Percentiles rank a stretch among this genome's conserved stretches.
phyloP scores from a whole-genome alignment of 192 early-diverging fungal genomes.

The Coemansia interrupta region DNA sequence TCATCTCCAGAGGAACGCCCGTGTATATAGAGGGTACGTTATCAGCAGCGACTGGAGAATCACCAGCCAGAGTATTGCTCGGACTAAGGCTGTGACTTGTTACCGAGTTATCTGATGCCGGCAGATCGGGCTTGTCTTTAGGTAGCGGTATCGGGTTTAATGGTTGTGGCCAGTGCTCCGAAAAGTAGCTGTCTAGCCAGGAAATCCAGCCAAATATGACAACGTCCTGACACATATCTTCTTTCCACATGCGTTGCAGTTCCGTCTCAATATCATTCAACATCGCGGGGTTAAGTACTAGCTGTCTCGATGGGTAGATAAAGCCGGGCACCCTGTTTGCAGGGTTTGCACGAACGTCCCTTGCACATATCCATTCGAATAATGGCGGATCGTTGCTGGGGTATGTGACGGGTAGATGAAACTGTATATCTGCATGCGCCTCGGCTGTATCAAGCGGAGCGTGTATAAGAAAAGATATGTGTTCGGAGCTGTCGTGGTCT shows the following conservation, averaged over 20 bases:
- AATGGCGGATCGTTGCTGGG: slow-evolving; percentile 37
- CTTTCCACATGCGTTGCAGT: slow-evolving; percentile 22
- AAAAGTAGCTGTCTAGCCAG: slow-evolving; percentile 40
- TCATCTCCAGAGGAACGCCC: slow-evolving; percentile 63
- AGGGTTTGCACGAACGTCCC: slow-evolving; percentile 10
- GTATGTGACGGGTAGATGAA: slow-evolving; percentile 45
- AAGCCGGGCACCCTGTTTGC: slow-evolving; percentile 8
- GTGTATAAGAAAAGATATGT: slow-evolving; percentile 32
- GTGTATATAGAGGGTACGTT: slow-evolving; percentile 53
- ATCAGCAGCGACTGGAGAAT: background rate
- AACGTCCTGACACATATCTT: slow-evolving; percentile 35
- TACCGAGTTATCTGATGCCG: background rate
- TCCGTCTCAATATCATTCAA: slow-evolving; percentile 12
- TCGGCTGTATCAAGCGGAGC: slow-evolving; percentile 26
- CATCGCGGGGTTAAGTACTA: slow-evolving; percentile 29
- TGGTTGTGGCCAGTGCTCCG: slow-evolving; percentile 33
- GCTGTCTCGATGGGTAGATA: slow-evolving; percentile 28
- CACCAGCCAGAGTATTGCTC: too few relatives aligned
- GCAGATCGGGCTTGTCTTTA: slow-evolving; percentile 16
- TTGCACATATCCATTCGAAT: slow-evolving; percentile 45
- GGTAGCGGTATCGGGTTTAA: slow-evolving; percentile 36
- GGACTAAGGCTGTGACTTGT: too few relatives aligned
- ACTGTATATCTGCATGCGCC: slow-evolving; percentile 27
- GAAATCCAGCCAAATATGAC: slow-evolving; percentile 47
- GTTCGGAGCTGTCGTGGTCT: background rate